phyloP scores from a whole-genome alignment of 176 grass and related monocot species.

The Carex cristatella region DNA sequence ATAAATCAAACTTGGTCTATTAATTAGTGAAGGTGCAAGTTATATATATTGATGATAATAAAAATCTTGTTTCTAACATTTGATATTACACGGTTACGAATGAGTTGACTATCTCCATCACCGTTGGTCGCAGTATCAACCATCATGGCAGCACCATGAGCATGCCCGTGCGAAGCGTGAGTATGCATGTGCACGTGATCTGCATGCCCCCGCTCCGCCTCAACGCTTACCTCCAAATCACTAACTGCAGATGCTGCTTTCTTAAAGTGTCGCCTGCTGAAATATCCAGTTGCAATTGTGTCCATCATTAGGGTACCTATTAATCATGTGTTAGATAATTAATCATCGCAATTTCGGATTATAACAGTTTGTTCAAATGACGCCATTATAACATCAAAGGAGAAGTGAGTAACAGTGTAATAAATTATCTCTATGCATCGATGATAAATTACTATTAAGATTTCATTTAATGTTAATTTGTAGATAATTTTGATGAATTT shows the following conservation, averaged over 20 bases:
- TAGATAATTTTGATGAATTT: too few species aligned
- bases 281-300: slow-evolving; percentile 57
- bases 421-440: too few species aligned
- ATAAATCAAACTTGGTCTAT: background rate
- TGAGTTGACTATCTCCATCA: slow-evolving; percentile 29
- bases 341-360: background rate
- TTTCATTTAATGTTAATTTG: too few species aligned
- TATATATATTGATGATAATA: background rate
- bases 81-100: slow-evolving; percentile 18
- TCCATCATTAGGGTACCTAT: slow-evolving; percentile 45
- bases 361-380: too few species aligned
- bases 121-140: background rate
- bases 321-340: background rate
- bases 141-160: background rate
- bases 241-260: background rate
- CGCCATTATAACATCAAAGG: too few species aligned
- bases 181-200: background rate
- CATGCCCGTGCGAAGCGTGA: slow-evolving; percentile 28
- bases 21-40: background rate
- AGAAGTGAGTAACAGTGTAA: too few species aligned
- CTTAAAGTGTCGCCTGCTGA: slow-evolving; percentile 34
- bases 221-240: background rate
- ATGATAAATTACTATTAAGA: too few species aligned
- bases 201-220: background rate
- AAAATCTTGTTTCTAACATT: background rate